Evolutionary conservation across 1,139 yeast genomes (phyloP).

Genomic region (Yamadazyma sp.): DNA sequence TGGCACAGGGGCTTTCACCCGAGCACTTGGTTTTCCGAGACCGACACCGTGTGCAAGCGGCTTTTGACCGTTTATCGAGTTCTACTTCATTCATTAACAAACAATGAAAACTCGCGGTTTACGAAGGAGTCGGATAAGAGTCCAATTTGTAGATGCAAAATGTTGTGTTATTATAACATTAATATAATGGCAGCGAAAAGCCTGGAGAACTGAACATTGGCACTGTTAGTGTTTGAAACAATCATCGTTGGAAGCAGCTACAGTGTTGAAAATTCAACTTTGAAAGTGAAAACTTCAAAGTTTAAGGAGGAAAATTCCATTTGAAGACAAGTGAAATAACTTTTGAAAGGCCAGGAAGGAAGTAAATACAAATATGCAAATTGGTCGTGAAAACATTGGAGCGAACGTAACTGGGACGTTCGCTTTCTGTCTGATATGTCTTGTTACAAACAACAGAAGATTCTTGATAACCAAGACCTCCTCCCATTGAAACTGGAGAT

Average conservation of each 20-base stretch:
- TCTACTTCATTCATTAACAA: constrained; percentile 1
- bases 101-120: not conserved
- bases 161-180: no score
- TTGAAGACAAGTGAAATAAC: no score
- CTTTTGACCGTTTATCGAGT: constrained; percentile 9
- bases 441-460: constrained; percentile 16
- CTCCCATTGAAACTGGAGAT: constrained; percentile 34
- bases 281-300: no score
- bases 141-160: no score
- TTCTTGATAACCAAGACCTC: constrained; percentile 21
- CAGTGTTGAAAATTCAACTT: no score
- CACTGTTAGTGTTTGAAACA: no score
- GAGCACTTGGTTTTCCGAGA: constrained; percentile 29
- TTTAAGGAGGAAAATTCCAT: no score
- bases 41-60: constrained; percentile 28
- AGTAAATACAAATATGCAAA: not conserved
- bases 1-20: constrained; percentile 24
- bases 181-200: no score
- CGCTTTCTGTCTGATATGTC: not conserved
- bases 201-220: no score
- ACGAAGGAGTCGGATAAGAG: no score
- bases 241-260: no score
- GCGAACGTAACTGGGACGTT: not conserved
- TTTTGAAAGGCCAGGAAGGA: not conserved
- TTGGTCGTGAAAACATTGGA: no score